These are phyloP conservation scores for Arthrobotrys iridis DNA, from an alignment of 2,329 filamentous ascomycete species.

Conservation along the genomic window DNA sequence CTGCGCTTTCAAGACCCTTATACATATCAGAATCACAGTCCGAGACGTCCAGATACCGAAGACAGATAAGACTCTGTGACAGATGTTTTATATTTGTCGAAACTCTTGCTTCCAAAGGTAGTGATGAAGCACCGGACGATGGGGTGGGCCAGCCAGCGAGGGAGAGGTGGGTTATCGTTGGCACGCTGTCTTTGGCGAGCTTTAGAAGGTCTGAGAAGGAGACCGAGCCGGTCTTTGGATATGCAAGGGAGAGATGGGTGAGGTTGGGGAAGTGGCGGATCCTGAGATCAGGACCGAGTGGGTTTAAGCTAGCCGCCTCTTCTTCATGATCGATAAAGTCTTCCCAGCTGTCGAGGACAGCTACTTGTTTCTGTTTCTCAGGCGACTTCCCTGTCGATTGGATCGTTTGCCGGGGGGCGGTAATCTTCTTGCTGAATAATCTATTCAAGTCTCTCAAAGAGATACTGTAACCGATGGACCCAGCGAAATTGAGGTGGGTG, in stretches of 20 bases:
- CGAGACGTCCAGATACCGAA: slow-evolving; percentile 56
- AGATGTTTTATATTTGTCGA: slow-evolving; percentile 51
- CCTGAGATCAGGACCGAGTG: slow-evolving; percentile 15
- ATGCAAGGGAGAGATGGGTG: slow-evolving; percentile 57
- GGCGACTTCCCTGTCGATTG: background rate
- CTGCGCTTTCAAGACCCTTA: slow-evolving; percentile 36
- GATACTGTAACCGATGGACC: slow-evolving; percentile 50
- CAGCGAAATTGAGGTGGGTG: slow-evolving; percentile 56
- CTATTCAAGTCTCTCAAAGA: slow-evolving; percentile 43
- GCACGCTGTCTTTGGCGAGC: slow-evolving; percentile 43
- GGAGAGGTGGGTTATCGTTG: slow-evolving; percentile 57
- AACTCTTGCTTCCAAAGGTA: background rate
- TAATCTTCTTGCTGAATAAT: slow-evolving; percentile 36
- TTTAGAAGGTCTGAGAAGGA: slow-evolving; percentile 43
- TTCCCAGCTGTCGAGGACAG: slow-evolving; percentile 44
- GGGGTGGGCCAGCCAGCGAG: slow-evolving; percentile 55
- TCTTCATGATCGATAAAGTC: slow-evolving; percentile 46
- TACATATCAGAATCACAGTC: slow-evolving; percentile 54
- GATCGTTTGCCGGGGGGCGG: background rate
- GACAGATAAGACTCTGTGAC: slow-evolving; percentile 54
- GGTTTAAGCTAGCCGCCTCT: slow-evolving; percentile 17
- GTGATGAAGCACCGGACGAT: slow-evolving; percentile 21
- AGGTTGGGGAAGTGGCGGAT: slow-evolving; percentile 54
- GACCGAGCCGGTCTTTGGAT: slow-evolving; percentile 38
- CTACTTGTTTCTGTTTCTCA: slow-evolving; percentile 10